Percentiles rank a stretch among this genome's conserved stretches.
These are phyloP conservation scores for Nicotiana noctiflora DNA, from an alignment of 257 asterid species.

Conservation along the genomic window DNA sequence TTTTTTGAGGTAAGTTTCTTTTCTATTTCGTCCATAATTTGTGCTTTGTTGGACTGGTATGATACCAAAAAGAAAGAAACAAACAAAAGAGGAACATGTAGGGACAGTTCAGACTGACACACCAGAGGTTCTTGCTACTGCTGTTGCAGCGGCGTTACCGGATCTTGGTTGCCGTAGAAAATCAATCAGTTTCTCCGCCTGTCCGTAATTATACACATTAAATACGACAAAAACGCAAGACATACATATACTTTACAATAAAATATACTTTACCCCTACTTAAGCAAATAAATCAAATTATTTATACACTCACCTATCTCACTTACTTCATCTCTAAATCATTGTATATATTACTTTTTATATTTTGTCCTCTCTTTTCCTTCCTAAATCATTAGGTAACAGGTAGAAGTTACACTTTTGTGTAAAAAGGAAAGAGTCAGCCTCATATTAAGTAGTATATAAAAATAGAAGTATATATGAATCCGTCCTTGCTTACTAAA, in stretches of 20 bases:
- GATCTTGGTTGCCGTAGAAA: slow-evolving; percentile 90
- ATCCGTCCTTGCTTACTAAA: background rate
- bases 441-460: background rate
- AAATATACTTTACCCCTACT: background rate
- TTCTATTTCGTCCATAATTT: background rate
- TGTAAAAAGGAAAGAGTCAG: background rate
- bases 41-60: background rate
- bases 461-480: background rate
- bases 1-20: no score
- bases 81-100: slow-evolving; percentile 18
- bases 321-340: background rate
- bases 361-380: background rate
- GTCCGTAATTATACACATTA: slow-evolving; percentile 29
- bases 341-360: background rate
- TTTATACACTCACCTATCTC: background rate
- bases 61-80: background rate
- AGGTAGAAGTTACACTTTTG: background rate
- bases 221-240: slow-evolving; percentile 2
- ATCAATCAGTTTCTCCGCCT: slow-evolving; percentile 81
- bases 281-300: background rate
- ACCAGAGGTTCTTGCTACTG: slow-evolving; percentile 41
- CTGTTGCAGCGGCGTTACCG: slow-evolving; percentile 47
- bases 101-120: slow-evolving; percentile 30
- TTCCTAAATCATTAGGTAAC: background rate
- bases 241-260: background rate